Evolutionary conservation across 2,329 filamentous ascomycete species (phyloP), one percentile per base, ranked within the genome.

Genomic region (Nakataea oryzae): DNA sequence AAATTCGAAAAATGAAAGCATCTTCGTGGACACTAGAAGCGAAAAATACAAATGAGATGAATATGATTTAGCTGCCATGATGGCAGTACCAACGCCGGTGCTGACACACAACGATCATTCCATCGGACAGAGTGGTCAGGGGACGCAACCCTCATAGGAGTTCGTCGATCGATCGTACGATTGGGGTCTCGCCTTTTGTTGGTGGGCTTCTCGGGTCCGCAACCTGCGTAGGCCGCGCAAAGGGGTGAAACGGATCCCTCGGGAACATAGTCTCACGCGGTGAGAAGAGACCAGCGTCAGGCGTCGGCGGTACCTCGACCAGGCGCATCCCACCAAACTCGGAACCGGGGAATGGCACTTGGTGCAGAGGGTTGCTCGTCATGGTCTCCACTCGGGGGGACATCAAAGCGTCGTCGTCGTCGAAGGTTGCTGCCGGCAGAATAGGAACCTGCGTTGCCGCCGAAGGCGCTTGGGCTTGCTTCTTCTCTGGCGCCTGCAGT

Each of bases 131-230:
- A 3, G 21, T 50, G 41, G 8, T 9, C 17, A 50, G 17, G 17
- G 9, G 14, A 47, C 1, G 17, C 8, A 9, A 24, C 34, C 12
- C 59, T 78, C 80, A 92, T 73, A 93, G 77, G 60, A 91, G 78
- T 69, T 92, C 89, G 71, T 90, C 87, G 69, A 93, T 93, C 63
- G 87, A 92, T 62, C 89, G 81, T 60, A 86, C 85, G 64, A 93
- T 92, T 3, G 89, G 88, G 63, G 85, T 86, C 71, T 89, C 87
- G 54, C 89, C 89, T 69, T 83, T 85, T 14, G 87, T 89, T 0
- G 88, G 87, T 21, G 89, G 89, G 71, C 89, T 92, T 67, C 90
- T 78, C 17, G 90, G 90, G 70, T 93, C 88, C 17, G 78, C 79
- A 13, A 78, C 74, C 64, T 82, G 79, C 3, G 75, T 68, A 13